A percentile compares a stretch with the other conserved stretches of the same genome.
Evolutionary conservation across 2,329 filamentous ascomycete genomes (phyloP).

Genomic region (Fusarium pseudoanthophilum): DNA sequence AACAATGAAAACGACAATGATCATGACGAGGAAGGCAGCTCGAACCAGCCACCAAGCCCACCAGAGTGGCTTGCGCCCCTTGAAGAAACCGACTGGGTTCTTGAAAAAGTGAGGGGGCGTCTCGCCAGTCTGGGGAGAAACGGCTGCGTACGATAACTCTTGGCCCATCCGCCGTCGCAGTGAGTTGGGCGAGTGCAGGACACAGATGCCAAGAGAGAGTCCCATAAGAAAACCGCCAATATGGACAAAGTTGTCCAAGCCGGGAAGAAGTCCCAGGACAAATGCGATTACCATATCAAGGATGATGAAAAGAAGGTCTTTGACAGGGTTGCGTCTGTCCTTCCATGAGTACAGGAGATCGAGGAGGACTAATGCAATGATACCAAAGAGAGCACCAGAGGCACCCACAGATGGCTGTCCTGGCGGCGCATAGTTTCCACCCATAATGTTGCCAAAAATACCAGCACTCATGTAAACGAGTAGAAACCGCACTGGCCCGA

Average conservation of each 20-base stretch:
- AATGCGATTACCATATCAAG: conserved; percentile 91
- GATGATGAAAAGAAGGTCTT: conserved; percentile 87
- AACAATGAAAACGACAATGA: conserved; percentile 86
- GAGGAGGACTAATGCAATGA: conserved; percentile 87
- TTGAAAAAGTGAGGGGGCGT: conserved; percentile 67
- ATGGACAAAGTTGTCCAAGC: conserved; percentile 96
- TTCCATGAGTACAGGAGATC: conserved; percentile 95
- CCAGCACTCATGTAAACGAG: conserved; percentile 91
- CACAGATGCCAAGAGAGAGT: conserved; percentile 83
- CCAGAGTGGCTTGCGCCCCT: conserved; percentile 91
- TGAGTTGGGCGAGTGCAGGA: conserved; percentile 87
- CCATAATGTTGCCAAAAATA: conserved; percentile 95
- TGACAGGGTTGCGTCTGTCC: conserved; percentile 78
- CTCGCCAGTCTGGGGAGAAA: conserved; percentile 62
- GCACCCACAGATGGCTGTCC: conserved; percentile 87
- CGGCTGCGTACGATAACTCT: conserved; percentile 76
- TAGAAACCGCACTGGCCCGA: conserved; percentile 87
- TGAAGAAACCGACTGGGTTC: conserved; percentile 83
- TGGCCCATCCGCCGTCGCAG: conserved; percentile 79
- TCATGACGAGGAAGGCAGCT: conserved; percentile 79
- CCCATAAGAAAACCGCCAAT: conserved; percentile 97
- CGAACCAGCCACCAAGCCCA: conserved; percentile 97
- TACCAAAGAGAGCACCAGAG: conserved; percentile 89
- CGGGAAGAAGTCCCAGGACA: conserved; percentile 89
- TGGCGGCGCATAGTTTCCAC: conserved; percentile 89